A percentile compares a stretch with the other conserved stretches of the same genome.
Conservation (phyloP, 371 early-diverging fungal genomes). For the Actinomortierella ambigua region DNA sequence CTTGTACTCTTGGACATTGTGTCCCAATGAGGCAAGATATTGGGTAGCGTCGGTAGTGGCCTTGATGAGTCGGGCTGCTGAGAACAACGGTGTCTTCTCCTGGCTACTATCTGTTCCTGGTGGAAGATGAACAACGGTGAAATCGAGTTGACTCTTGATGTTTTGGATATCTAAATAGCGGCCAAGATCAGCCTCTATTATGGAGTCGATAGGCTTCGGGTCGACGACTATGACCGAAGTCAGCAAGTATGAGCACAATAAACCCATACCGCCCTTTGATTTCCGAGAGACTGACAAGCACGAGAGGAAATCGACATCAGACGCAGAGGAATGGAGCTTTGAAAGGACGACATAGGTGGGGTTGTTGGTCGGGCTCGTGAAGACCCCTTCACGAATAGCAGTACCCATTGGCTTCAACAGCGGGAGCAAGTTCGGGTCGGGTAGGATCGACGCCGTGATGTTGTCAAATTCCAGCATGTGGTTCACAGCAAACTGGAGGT, state of each 20-base stretch:
- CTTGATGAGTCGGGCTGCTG: slow-evolving; percentile 2
- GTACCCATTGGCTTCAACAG: slow-evolving; percentile 7
- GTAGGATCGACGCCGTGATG: slow-evolving; percentile 3
- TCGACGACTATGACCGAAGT: background rate
- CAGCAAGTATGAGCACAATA: slow-evolving; percentile 2
- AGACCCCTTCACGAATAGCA: slow-evolving; percentile 3
- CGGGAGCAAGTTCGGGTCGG: slow-evolving; percentile 7
- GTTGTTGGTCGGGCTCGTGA: slow-evolving; percentile 1
- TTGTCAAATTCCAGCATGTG: slow-evolving; percentile 5
- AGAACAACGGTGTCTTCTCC: background rate
- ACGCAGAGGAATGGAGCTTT: background rate
- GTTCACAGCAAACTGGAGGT: slow-evolving; percentile 6
- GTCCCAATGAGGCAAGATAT: slow-evolving; percentile 11
- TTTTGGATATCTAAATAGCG: background rate
- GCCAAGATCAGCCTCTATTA: background rate
- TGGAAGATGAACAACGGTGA: slow-evolving; percentile 5
- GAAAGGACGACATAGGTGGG: background rate
- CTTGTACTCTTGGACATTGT: slow-evolving; percentile 2
- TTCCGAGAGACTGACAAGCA: background rate
- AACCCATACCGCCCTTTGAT: background rate
- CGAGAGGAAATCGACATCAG: slow-evolving; percentile 5
- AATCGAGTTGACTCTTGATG: background rate
- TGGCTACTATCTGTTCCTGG: too few species aligned
- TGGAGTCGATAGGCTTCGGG: slow-evolving; percentile 5
- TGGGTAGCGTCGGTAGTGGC: slow-evolving; percentile 5